Evolutionary conservation across 1,139 yeast genomes (phyloP).

Genomic region (Candida sojae): DNA sequence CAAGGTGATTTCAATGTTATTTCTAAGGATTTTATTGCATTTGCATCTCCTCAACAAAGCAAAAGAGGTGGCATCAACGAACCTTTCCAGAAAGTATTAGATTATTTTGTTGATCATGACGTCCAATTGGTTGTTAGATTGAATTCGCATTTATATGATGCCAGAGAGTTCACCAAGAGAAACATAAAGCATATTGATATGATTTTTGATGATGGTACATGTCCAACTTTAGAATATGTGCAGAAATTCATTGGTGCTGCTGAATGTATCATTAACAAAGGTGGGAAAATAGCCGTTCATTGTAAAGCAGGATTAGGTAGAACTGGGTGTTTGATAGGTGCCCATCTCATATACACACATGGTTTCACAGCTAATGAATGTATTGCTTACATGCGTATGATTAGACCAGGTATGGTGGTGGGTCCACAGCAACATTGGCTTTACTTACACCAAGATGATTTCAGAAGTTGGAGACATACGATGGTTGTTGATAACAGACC

Average conservation of each 20-base stretch:
- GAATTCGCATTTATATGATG: constrained; percentile 88
- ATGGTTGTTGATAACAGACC: constrained; percentile 79
- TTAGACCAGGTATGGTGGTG: constrained; percentile 98
- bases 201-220: constrained; percentile 97
- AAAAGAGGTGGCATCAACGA: constrained; percentile 55
- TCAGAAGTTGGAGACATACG: constrained; percentile 93
- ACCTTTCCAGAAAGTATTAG: constrained; percentile 79
- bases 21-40: constrained; percentile 93
- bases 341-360: constrained; percentile 91
- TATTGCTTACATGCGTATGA: constrained; percentile 92
- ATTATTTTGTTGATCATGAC: constrained; percentile 67
- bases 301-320: constrained; percentile 98
- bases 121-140: constrained; percentile 90
- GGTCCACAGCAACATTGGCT: constrained; percentile 99
- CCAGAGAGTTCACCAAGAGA: constrained; percentile 75
- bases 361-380: constrained; percentile 97
- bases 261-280: constrained; percentile 77
- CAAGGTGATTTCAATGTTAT: constrained; percentile 94
- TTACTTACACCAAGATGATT: constrained; percentile 91
- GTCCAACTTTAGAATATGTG: constrained; percentile 92
- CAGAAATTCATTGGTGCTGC: constrained; percentile 93
- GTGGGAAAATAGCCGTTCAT: constrained; percentile 95
- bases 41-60: constrained; percentile 93
- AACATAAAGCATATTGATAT: constrained; percentile 90
- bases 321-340: constrained; percentile 97